Conservation (phyloP, 2,329 filamentous ascomycete species). For the Ramularia collo-cygni region DNA sequence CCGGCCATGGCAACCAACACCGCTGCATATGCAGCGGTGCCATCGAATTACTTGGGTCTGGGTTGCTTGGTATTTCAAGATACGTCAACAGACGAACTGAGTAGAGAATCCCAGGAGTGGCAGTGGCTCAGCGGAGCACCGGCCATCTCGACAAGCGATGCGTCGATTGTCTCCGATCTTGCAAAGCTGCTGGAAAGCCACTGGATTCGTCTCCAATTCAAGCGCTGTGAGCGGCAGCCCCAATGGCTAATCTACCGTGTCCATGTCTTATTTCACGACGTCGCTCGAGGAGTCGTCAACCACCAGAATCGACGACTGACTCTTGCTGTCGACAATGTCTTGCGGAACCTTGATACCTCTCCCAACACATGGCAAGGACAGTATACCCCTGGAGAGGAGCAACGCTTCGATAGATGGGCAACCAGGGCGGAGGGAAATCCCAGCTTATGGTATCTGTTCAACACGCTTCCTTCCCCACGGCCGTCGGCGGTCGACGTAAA, state of each 20-base stretch:
- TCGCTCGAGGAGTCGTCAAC: slow-evolving; percentile 47
- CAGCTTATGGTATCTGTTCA: slow-evolving; percentile 66
- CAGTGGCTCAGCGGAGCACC: slow-evolving; percentile 3
- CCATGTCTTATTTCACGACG: slow-evolving; percentile 40
- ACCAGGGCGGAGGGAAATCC: slow-evolving; percentile 33
- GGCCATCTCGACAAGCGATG: background rate
- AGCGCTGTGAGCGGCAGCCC: slow-evolving; percentile 2
- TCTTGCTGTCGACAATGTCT: slow-evolving; percentile 42
- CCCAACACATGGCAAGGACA: slow-evolving; percentile 49
- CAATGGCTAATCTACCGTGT: slow-evolving; percentile 18
- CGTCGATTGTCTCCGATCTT: slow-evolving; percentile 5
- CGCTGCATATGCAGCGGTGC: background rate
- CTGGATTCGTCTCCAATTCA: slow-evolving; percentile 18
- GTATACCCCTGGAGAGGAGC: slow-evolving; percentile 13
- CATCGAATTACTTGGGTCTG: slow-evolving; percentile 9
- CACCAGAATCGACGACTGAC: slow-evolving; percentile 42
- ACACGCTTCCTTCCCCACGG: slow-evolving; percentile 61
- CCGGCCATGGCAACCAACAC: background rate
- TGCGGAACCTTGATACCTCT: slow-evolving; percentile 52
- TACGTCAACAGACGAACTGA: too few relatives aligned
- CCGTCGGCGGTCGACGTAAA: slow-evolving; percentile 47
- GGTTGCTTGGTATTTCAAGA: slow-evolving; percentile 8
- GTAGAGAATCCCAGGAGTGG: too few relatives aligned
- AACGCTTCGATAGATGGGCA: slow-evolving; percentile 36
- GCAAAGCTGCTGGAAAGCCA: slow-evolving; percentile 13